Evolutionary conservation across 2,329 filamentous ascomycete genomes (phyloP).

Genomic region (Calonectria pseudoreteaudii): DNA sequence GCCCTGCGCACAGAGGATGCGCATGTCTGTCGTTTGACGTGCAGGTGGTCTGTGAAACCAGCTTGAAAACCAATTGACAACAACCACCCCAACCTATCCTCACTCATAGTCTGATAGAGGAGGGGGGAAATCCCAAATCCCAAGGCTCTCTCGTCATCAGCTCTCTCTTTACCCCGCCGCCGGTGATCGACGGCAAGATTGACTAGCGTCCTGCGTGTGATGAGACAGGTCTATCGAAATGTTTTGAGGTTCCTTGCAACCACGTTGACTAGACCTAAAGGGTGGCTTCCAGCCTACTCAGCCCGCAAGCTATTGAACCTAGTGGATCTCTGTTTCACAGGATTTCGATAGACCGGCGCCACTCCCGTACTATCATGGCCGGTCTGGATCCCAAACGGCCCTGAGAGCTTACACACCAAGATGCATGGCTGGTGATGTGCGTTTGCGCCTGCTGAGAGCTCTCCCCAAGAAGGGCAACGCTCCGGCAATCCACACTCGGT

Average conservation of each 20-base stretch:
- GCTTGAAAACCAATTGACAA: background rate
- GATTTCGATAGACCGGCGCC: background rate
- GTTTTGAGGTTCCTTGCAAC: background rate
- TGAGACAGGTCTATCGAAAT: background rate
- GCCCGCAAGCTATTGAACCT: background rate
- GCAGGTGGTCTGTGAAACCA: background rate
- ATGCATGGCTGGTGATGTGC: background rate
- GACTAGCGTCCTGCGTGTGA: background rate
- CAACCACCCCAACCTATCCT: background rate
- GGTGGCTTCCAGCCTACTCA: background rate
- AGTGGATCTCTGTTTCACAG: background rate
- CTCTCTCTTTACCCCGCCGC: background rate
- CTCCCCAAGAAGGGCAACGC: background rate
- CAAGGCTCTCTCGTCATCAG: too few relatives aligned
- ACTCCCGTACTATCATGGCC: background rate
- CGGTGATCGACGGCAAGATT: background rate
- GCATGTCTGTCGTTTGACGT: background rate
- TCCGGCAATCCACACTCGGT: background rate
- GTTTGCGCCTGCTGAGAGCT: background rate
- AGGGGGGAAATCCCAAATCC: too few relatives aligned
- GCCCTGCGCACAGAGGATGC: background rate
- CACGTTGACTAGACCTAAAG: background rate
- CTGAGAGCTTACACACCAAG: background rate
- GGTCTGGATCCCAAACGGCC: background rate
- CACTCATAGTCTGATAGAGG: background rate